Base-by-base conservation (phyloP, 345 rosid species). In the Mangifera indica region DNA sequence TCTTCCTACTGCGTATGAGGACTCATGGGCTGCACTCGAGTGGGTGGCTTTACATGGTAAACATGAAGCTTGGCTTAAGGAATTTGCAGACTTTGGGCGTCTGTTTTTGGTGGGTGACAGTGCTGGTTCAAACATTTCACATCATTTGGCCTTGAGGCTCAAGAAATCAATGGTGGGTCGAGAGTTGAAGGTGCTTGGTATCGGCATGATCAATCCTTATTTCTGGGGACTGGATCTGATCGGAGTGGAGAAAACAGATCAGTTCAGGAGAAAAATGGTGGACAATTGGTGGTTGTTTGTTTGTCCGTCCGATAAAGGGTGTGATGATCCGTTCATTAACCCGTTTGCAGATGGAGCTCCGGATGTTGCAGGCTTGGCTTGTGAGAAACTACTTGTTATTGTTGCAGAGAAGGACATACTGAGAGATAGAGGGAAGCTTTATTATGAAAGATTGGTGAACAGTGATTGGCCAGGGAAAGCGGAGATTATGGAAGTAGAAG, bases 261-360 rank as follows among this genome's bases (percentile, higher is more conserved):
- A 0, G n/a, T 53, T 60, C 0, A 83, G 90, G 77, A 91, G 84
- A 72, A 61, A 83, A 55, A 78, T 85, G 88, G 98, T 93, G 25
- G 97, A 93, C 24, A 72, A 76, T 25, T 93, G 97, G 96, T 93
- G 98, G 97, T 15, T 9, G 48, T 88, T 89, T 12, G 88, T 88
- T 25, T 90, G 94, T 17, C 86, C 89, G 1, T 87, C 93, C 0
- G 83, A 83, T 1, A 84, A 81, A 76, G 97, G 94, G 45, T 80
- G 84, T 46, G 98, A 93, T 58, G 92, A 91, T 68, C 93, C 93
- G 25, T 72, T 82, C 51, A 90, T 93, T 44, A 91, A 93, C 79
- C 97, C 97, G 65, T 86, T 91, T 49, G 66, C 63, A 0, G 89
- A 82, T 1, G 92, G 85, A 51, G 81, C 93, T 2, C 86, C 85